phyloP scores from a whole-genome alignment of 345 rosid genomes.

The Cochlearia excelsa region DNA sequence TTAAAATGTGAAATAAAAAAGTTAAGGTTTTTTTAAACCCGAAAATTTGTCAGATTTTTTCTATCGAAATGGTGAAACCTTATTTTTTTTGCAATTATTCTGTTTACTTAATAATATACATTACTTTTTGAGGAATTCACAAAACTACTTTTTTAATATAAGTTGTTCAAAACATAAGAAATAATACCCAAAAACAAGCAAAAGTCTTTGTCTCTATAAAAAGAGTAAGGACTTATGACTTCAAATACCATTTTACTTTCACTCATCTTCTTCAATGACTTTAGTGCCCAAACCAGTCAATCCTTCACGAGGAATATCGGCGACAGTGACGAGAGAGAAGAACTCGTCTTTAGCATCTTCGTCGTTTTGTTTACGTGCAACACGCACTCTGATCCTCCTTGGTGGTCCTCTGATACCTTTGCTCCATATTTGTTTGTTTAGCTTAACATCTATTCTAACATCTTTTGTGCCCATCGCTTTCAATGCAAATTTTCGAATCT shows the following conservation, averaged over 20 bases:
- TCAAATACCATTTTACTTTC: slow-evolving; percentile 10
- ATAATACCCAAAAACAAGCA: too few species aligned
- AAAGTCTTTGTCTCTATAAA: too few species aligned
- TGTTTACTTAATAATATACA: too few species aligned
- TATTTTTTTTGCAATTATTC: too few species aligned
- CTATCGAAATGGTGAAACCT: too few species aligned
- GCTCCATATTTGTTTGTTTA: slow-evolving; percentile 68
- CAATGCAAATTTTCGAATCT: slow-evolving; percentile 55
- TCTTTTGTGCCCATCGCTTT: slow-evolving; percentile 65
- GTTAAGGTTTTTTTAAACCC: too few species aligned
- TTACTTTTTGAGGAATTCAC: too few species aligned
- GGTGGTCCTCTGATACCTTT: slow-evolving; percentile 56
- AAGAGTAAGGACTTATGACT: neutral
- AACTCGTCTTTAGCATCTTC: slow-evolving; percentile 67
- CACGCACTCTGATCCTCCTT: slow-evolving; percentile 54
- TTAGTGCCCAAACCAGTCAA: slow-evolving; percentile 52
- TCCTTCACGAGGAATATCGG: slow-evolving; percentile 54
- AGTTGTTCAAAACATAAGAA: too few species aligned
- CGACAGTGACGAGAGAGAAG: slow-evolving; percentile 54
- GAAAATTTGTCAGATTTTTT: too few species aligned
- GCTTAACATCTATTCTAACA: slow-evolving; percentile 59
- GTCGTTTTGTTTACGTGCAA: slow-evolving; percentile 58
- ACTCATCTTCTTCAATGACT: slow-evolving; percentile 57
- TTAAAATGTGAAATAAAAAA: too few species aligned
- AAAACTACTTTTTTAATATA: too few species aligned